Evolutionary conservation across 306 rosid species (phyloP).

Genomic region (Cyclanthera cordifolia): DNA sequence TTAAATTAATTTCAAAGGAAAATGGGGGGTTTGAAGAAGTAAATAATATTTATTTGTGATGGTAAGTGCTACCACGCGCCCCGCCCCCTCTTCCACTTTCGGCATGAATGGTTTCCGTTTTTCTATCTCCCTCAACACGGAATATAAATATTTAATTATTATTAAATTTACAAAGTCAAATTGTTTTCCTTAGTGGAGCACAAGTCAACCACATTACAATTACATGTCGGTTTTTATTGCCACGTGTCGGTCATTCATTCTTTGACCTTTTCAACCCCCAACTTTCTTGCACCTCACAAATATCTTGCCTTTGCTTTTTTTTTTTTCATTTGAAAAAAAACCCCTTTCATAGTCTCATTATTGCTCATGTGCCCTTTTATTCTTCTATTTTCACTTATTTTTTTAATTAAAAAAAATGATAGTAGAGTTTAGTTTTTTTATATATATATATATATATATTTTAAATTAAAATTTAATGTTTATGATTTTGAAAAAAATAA

Average conservation of each 20-base stretch:
- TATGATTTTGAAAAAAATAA: too few relatives aligned
- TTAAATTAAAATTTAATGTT: too few relatives aligned
- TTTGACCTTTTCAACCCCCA: background rate
- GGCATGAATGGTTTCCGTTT: background rate
- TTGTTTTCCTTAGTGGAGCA: background rate
- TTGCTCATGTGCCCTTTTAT: too few relatives aligned
- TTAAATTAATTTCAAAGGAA: background rate
- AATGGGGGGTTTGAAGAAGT: background rate
- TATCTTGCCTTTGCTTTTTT: background rate
- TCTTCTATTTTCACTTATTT: too few relatives aligned
- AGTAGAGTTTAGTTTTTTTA: too few relatives aligned
- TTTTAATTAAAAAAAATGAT: too few relatives aligned
- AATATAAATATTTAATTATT: background rate
- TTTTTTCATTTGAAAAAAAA: too few relatives aligned
- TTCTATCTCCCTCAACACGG: background rate
- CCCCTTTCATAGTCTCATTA: too few relatives aligned
- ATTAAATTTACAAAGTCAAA: background rate
- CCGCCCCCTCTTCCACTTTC: background rate
- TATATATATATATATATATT: too few relatives aligned
- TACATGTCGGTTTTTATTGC: conserved; percentile 57
- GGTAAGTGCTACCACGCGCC: conserved; percentile 16
- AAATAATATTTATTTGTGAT: background rate
- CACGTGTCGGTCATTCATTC: conserved; percentile 63
- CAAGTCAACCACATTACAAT: conserved; percentile 38
- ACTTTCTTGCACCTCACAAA: background rate